These are phyloP conservation scores for Ogataea naganishii DNA, from an alignment of 805 yeast species.

Conservation along the genomic window DNA sequence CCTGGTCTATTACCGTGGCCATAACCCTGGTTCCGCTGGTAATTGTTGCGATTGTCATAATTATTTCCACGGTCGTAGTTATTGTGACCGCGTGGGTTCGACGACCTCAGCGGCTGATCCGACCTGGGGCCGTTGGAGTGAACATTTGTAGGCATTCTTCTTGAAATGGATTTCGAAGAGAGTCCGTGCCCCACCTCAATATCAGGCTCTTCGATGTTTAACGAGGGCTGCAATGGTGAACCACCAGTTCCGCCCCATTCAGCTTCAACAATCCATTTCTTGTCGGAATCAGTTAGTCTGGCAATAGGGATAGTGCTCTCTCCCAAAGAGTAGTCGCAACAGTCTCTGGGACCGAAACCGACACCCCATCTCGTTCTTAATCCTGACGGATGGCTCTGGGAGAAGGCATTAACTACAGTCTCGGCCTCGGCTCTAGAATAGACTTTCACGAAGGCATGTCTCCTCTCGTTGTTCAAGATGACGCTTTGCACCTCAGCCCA, in stretches of 20 bases:
- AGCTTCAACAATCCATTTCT: constrained; percentile 79
- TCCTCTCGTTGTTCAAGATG: constrained; percentile 78
- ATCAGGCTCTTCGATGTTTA: constrained; percentile 94
- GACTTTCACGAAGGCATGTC: constrained; percentile 93
- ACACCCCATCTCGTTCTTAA: constrained; percentile 97
- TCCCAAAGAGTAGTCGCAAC: constrained; percentile 92
- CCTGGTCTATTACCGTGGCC: not conserved
- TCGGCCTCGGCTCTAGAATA: constrained; percentile 91
- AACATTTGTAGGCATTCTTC: constrained; percentile 87
- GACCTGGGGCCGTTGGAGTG: constrained; percentile 82
- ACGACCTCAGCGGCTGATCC: no score
- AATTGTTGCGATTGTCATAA: no score
- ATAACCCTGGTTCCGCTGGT: constrained; percentile 2
- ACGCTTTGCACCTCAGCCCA: constrained; percentile 89
- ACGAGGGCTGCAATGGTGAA: constrained; percentile 64
- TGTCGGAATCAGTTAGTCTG: constrained; percentile 90
- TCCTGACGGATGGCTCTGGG: constrained; percentile 42
- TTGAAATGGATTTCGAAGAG: constrained; percentile 84
- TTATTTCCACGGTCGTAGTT: no score
- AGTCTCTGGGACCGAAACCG: constrained; percentile 97
- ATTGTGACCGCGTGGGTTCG: no score
- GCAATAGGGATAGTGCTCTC: constrained; percentile 78
- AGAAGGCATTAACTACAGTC: constrained; percentile 62
- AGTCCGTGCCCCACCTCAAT: constrained; percentile 94
- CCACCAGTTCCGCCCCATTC: constrained; percentile 99